phyloP scores from a whole-genome alignment of 2,329 filamentous ascomycete species.

The Alternaria angustiovoidea region DNA sequence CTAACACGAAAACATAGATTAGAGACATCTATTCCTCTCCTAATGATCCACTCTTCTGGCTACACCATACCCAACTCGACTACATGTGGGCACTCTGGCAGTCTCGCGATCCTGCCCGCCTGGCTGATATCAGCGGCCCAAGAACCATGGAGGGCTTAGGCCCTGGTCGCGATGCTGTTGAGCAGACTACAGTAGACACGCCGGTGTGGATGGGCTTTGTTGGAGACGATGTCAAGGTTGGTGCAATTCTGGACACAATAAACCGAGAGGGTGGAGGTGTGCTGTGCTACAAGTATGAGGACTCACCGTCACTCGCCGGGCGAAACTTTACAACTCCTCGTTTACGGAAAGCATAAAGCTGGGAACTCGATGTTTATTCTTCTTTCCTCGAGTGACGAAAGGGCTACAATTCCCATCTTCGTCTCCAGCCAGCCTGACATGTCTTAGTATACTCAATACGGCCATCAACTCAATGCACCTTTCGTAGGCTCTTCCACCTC shows the following conservation, averaged over 20 bases:
- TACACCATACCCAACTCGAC: background rate
- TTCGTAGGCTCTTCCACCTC: background rate
- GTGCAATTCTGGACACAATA: background rate
- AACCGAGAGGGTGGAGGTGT: background rate
- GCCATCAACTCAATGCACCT: background rate
- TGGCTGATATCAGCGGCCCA: background rate
- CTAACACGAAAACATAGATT: background rate
- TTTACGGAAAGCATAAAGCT: background rate
- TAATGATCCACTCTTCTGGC: background rate
- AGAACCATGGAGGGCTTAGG: background rate
- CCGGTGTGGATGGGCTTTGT: background rate
- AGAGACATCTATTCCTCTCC: background rate
- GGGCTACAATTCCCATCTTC: background rate
- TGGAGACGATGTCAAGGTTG: background rate
- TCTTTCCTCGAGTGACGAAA: background rate
- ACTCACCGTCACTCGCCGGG: background rate
- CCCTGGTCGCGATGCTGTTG: background rate
- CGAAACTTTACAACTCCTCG: background rate
- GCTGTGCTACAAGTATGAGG: background rate
- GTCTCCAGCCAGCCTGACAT: background rate
- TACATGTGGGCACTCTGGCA: slow-evolving; percentile 5
- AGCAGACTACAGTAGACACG: background rate
- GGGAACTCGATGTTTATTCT: background rate
- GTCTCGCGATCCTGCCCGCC: background rate
- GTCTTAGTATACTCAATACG: background rate